Evolutionary conservation across 1,284 basidiomycete genomes (phyloP), one percentile per base, ranked within the genome.

Genomic region (Fomitopsis pinicola): DNA sequence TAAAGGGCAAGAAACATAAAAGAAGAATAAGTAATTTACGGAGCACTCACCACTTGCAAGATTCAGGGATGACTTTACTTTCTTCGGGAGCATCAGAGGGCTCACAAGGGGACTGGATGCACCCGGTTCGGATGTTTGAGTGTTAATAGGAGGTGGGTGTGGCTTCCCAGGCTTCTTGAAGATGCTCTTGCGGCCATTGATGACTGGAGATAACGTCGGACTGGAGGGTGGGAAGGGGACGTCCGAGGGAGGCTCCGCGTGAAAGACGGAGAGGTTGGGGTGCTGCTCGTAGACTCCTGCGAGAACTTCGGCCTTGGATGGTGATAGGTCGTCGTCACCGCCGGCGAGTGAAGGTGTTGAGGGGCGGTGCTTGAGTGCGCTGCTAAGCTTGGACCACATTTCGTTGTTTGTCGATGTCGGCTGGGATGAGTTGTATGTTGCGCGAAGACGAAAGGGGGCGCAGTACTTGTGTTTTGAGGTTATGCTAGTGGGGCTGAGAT

Each of bases 381-480:
- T 80, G 69, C 78, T 82, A 50, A 88, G 67, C 72, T 83, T 88
- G 4, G 84, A 80, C 86, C 85, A 88, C 87, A 88, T 88, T 5
- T 38, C n/a, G 26, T 33, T n/a, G 26, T 33, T 30, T 26, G 48
- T 50, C 28, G 48, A 50, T 48, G 42, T 19, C 26, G 28, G 46
- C 28, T 30, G 22, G 12, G 5, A 22, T 33, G 48, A 50, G 22
- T 28, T 4, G 9, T 50, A 33, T 30, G 48, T 33, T 50, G 8
- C 14, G 26, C 38, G 38, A 40, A 7, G 35, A 36, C 35, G 10
- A 36, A 7, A 36, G 9, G 9, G 38, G 12, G 3, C 9, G 38
- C 5, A 40, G 38, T 22, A 22, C 22, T 22, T 22, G 22, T 40
- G 38, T 40, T 40, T 40, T 40, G 38, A 36, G 38, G 14, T 40